Evolutionary conservation across 495 filamentous ascomycete species (phyloP), one percentile per base, ranked within the genome.

Genomic region (Neurospora sp.): DNA sequence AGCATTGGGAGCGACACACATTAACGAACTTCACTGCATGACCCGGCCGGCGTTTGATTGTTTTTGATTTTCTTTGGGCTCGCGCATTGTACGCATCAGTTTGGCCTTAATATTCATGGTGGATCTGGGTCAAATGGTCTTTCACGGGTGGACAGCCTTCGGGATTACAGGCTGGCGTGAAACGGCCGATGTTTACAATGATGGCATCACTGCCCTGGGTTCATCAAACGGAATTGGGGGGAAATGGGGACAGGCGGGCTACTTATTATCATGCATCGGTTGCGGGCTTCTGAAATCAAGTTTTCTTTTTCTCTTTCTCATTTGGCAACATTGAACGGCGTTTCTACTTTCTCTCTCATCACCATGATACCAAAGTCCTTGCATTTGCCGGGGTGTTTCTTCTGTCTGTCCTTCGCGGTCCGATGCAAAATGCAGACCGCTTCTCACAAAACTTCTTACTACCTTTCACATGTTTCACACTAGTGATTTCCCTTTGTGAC

Each of bases 21-120:
- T 79, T 82, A 78, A 85, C 78, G 78, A 82, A 78, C 81, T 76
- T 18, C 72, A 66, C 54, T 81, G 81, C 83, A 85, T 85, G 78
- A 84, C 81, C 62, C 74, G 78, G 80, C 73, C 76, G 82, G 82
- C 82, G 82, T 83, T 84, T 79, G 79, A 78, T 78, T 79, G 78
- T 54, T 38, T 71, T 70, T 77, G 23, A 11, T 14, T 39, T 69
- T 70, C 39, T 72, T 60, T 23, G 71, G 20, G 54, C 70, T 41
- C 9, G 70, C 71, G 70, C 76, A 77, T 77, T 78, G 78, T 72
- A 76, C 72, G 73, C 78, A 79, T 79, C 74, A 78, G 75, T 74
- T 69, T 73, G 76, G 69, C 69, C 54, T 73, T 70, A 75, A 76
- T 74, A 76, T 77, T 72, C 39, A 69, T 40, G 39, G 39, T 40